phyloP scores from a whole-genome alignment of 352 stramenopile genomes.

The Pythium monospermum region DNA sequence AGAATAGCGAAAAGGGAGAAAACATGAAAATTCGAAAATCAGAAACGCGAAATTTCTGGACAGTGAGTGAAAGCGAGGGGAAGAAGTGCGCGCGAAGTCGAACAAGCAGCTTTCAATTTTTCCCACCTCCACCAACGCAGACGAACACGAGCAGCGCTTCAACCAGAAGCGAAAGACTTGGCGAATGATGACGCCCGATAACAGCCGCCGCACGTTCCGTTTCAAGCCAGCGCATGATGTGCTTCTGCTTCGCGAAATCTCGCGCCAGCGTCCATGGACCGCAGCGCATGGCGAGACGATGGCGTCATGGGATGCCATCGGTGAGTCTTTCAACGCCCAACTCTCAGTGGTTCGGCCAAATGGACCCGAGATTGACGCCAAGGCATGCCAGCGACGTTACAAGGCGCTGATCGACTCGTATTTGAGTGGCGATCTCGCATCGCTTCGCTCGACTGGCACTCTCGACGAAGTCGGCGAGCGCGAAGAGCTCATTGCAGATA shows the following conservation, averaged over 20 bases:
- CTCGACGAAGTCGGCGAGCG: constrained; percentile 18
- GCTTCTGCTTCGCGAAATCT: constrained; percentile 16
- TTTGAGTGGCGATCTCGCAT: constrained; percentile 18
- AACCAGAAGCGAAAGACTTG: no score
- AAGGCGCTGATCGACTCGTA: constrained; percentile 21
- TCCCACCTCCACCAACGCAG: no score
- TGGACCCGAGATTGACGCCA: constrained; percentile 17
- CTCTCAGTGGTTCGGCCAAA: constrained; percentile 11
- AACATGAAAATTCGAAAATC: constrained; percentile 18
- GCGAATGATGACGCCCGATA: constrained; percentile 7
- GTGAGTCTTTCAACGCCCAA: constrained; percentile 19
- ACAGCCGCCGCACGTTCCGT: constrained; percentile 19
- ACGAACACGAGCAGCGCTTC: no score
- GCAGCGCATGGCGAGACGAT: constrained; percentile 18
- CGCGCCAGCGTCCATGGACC: constrained; percentile 16
- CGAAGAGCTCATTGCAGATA: constrained; percentile 20
- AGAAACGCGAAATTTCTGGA: constrained; percentile 17
- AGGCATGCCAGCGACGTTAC: constrained; percentile 19
- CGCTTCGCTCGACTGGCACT: constrained; percentile 16
- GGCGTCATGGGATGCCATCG: constrained; percentile 18
- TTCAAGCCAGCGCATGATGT: constrained; percentile 20
- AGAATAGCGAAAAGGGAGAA: constrained; percentile 5
- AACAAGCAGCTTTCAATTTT: no score
- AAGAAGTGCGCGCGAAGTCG: neutral
- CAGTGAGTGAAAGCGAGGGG: constrained; percentile 6